Evolutionary conservation across 768 basidiomycete species (phyloP).

Genomic region (Tubosaeta brunneosetosa): DNA sequence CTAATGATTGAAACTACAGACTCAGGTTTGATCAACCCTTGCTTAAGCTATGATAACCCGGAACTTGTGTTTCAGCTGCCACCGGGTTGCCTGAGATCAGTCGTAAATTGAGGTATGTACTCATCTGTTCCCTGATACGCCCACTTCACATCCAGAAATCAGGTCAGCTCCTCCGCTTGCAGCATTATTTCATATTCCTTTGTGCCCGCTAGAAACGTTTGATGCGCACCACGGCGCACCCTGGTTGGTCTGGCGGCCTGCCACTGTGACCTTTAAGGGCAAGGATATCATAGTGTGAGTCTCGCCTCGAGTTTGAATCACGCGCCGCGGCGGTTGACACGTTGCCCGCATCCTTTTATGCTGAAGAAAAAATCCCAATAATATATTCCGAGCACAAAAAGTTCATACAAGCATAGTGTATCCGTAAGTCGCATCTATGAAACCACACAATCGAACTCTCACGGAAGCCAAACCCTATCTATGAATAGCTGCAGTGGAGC

Average conservation of each 20-base stretch:
- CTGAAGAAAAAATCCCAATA: neutral
- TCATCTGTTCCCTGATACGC: slow-evolving; percentile 4
- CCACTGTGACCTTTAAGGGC: slow-evolving; percentile 4
- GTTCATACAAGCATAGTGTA: neutral
- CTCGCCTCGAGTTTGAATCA: slow-evolving; percentile 18
- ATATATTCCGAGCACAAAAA: slow-evolving; percentile 2
- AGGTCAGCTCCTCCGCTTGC: too few species aligned
- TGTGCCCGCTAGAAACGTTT: neutral
- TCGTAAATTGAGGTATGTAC: slow-evolving; percentile 7
- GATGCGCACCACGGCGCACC: slow-evolving; percentile 12
- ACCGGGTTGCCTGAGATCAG: neutral
- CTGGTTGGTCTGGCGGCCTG: slow-evolving; percentile 9
- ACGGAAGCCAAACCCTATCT: slow-evolving; percentile 11
- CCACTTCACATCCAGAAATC: slow-evolving; percentile 8
- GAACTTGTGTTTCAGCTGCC: neutral
- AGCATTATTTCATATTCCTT: too few species aligned
- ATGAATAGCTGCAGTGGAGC: slow-evolving; percentile 17
- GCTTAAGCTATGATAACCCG: neutral
- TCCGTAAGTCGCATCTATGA: slow-evolving; percentile 19
- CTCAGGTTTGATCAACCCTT: neutral
- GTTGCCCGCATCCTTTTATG: slow-evolving; percentile 5
- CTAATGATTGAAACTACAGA: neutral
- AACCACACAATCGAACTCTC: slow-evolving; percentile 4
- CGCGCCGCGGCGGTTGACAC: slow-evolving; percentile 10
- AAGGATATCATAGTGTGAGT: neutral